Conservation (phyloP, 768 basidiomycete genomes). For the Russula olivacea region DNA sequence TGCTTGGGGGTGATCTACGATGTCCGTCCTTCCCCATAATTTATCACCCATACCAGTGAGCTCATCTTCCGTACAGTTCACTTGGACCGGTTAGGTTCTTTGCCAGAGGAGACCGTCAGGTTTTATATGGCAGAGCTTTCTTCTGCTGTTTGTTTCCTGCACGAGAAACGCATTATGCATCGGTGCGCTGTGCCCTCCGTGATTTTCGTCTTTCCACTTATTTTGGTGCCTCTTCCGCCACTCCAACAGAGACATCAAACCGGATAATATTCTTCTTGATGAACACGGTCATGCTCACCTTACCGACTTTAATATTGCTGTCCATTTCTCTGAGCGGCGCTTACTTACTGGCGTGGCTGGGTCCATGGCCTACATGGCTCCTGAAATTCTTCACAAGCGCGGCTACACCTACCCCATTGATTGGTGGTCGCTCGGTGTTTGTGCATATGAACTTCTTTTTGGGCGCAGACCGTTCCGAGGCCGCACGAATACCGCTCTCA, state of each 20-base stretch:
- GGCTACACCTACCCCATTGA: slow-evolving; percentile 94
- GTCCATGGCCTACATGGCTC: slow-evolving; percentile 99
- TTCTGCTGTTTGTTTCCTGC: slow-evolving; percentile 82
- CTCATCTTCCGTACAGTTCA: slow-evolving; percentile 53
- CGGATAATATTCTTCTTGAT: slow-evolving; percentile 95
- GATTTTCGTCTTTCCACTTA: slow-evolving; percentile 28
- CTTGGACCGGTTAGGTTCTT: slow-evolving; percentile 69
- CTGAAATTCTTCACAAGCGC: slow-evolving; percentile 84
- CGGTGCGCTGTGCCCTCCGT: slow-evolving; percentile 51
- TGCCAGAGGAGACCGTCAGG: slow-evolving; percentile 72
- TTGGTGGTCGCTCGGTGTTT: slow-evolving; percentile 96
- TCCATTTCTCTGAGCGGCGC: slow-evolving; percentile 86
- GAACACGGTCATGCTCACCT: slow-evolving; percentile 94
- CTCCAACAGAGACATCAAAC: slow-evolving; percentile 77
- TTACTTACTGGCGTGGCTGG: slow-evolving; percentile 88
- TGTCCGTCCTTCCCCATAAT: slow-evolving; percentile 48
- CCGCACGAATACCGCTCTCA: slow-evolving; percentile 86
- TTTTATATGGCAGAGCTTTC: slow-evolving; percentile 90
- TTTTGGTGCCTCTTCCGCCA: background rate
- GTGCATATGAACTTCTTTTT: slow-evolving; percentile 88
- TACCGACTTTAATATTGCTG: slow-evolving; percentile 98
- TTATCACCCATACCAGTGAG: background rate
- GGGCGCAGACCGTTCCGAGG: slow-evolving; percentile 91
- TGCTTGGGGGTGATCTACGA: slow-evolving; percentile 92
- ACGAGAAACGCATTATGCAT: slow-evolving; percentile 93